These are phyloP conservation scores for Blepharisma japonicum DNA, from an alignment of 73 alveolate species.

Conservation along the genomic window DNA sequence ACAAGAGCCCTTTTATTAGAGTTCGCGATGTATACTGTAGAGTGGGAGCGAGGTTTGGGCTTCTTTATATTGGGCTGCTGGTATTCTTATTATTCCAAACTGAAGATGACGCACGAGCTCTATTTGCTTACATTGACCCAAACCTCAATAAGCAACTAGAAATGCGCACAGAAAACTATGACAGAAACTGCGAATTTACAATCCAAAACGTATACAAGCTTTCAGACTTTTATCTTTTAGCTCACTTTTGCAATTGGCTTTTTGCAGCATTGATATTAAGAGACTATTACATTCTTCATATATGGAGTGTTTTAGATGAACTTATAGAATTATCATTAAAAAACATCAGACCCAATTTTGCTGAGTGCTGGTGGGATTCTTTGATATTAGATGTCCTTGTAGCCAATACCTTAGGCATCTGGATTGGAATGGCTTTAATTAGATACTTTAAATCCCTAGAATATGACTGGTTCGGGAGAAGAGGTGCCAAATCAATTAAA, in stretches of 20 bases:
- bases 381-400: conserved; percentile 47
- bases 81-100: conserved; percentile 54
- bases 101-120: conserved; percentile 49
- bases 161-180: conserved; percentile 67
- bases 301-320: conserved; percentile 82
- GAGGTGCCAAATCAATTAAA: conserved; percentile 47
- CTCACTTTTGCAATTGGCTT: conserved; percentile 79
- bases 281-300: conserved; percentile 67
- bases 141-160: conserved; percentile 49
- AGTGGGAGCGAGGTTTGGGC: conserved; percentile 36
- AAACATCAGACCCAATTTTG: conserved; percentile 59
- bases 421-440: conserved; percentile 45
- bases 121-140: conserved; percentile 52
- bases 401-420: conserved; percentile 61
- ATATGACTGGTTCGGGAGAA: conserved; percentile 86
- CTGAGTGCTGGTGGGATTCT: conserved; percentile 82
- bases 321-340: conserved; percentile 60
- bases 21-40: conserved; percentile 49
- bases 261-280: conserved; percentile 70
- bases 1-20: conserved; percentile 49
- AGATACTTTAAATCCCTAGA: conserved; percentile 47
- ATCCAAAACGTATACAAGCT: conserved; percentile 52
- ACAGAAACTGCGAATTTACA: conserved; percentile 68
- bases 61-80: conserved; percentile 41
- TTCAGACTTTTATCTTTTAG: conserved; percentile 66